Evolutionary conservation across 169 alveolate species (phyloP), one percentile per base, ranked within the genome.

Genomic region (Eimeria praecox): DNA sequence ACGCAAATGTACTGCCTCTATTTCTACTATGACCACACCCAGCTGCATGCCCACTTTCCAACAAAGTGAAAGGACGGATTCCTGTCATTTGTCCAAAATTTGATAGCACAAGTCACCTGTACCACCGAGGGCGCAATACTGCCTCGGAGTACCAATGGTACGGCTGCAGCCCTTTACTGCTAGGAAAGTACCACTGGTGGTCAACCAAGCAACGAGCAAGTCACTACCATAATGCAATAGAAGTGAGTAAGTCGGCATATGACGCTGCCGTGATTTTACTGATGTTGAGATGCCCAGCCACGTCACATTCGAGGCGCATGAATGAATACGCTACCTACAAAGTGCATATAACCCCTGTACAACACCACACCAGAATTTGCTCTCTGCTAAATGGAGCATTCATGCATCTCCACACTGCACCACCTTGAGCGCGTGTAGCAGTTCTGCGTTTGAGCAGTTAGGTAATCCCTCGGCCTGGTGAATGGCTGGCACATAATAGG

Each of bases 91-190:
- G 90, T 52, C 71, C 90, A 42, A 82, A 42, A 82, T 27, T 82
- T n/a, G 42, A 82, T 46, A 44, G 62, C 52, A 82, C 71, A 18
- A 52, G 90, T 33, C 90, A 52, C 90, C 90, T 82, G 90, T 44
- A 46, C 49, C 73, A 33, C 46, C 64, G 56, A 82, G 71, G 46
- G 78, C 64, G 46, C 90, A 46, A 44, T 20, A 82, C 38, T 46
- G 90, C 90, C 90, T 82, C 90, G 73, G 73, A 49, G n/a, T 10
- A 82, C 42, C 71, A 52, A 46, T 54, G 49, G 62, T 14, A 44
- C 52, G 6, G 90, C 90, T 82, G 90, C 46, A 44, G 30, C 46
- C 62, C 42, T 82, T 82, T 6, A 52, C 42, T 4, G 42, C 66
- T 54, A 18, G 20, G 62, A 52, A 82, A 46, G 71, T 46, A 49